These are phyloP conservation scores for Ophiostoma sp. DNA, from an alignment of 2,329 filamentous ascomycete species.

Conservation along the genomic window DNA sequence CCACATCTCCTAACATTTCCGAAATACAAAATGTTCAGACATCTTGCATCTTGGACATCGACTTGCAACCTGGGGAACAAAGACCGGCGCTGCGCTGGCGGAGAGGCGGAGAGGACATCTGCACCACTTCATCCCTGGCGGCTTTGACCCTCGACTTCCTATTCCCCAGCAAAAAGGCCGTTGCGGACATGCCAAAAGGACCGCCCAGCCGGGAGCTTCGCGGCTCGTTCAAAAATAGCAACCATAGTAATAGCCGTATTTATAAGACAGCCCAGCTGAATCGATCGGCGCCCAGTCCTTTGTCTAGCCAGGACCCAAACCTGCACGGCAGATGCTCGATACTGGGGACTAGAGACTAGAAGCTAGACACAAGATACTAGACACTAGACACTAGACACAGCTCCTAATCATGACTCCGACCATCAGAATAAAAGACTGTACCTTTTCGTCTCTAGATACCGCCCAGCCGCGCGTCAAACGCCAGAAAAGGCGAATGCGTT, in stretches of 20 bases:
- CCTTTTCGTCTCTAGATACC: no score
- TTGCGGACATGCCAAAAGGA: neutral
- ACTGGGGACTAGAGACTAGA: neutral
- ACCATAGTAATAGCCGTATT: no score
- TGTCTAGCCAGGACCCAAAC: constrained; percentile 5
- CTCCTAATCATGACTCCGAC: no score
- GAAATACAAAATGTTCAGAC: no score
- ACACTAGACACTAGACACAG: no score
- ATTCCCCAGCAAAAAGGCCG: neutral
- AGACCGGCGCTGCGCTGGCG: neutral
- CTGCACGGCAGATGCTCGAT: neutral
- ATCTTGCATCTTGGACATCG: neutral
- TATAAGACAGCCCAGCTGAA: neutral
- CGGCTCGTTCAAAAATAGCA: neutral
- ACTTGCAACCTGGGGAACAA: neutral
- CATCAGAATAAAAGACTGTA: no score
- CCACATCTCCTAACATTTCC: neutral
- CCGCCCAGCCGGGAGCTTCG: neutral
- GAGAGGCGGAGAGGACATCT: neutral
- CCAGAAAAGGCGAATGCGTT: neutral
- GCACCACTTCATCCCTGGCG: neutral
- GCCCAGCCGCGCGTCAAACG: neutral
- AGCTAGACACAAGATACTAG: neutral
- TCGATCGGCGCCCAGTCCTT: neutral
- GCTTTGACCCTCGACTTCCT: neutral